Evolutionary conservation across 2,329 filamentous ascomycete species (phyloP), one percentile per base, ranked within the genome.

Genomic region (Claviceps sp.): DNA sequence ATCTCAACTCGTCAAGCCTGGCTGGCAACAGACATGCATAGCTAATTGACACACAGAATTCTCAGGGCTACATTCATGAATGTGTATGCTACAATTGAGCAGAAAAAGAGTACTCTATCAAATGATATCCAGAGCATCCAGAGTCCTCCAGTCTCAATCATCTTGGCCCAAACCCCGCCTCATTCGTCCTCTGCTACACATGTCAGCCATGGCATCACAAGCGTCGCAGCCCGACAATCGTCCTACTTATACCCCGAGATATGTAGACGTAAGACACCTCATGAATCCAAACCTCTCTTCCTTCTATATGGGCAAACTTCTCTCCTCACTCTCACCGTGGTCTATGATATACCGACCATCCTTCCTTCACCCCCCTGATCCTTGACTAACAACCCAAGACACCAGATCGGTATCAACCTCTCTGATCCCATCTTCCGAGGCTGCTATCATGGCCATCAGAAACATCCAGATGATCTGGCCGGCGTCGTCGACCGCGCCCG

Each of bases 351-450:
- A 45, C 14, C 24, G 8, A 11, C 7, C 6, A 17, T 10, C 26
- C 5, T 4, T 14, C 10, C 24, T 5, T 8, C 13, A 13, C 17
- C 4, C 19, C 11, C n/a, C 13, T 14, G 26, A 47, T 8, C 19
- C 26, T 34, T n/a, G 44, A 34, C 26, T 37, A 5, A 47, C 8
- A 37, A 7, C 7, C 1, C 30, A 30, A 40, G 56, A 58, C 39
- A 60, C 56, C 63, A 84, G 81, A 84, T 98, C 62, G 93, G 91
- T 53, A 96, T 98, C 74, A 98, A 98, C 68, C 78, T 98, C 52
- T 87, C 90, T 50, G 93, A 98, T 63, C 87, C 87, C 50, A 88
- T 96, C 54, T 98, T 91, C 68, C 79, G 81, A 47, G 93, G 93
- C 49, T 70, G 79, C 43, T 94, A 97, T 64, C 84, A 94, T 63